These are phyloP conservation scores for Chrysanthemum makinoi DNA, from an alignment of 129 eudicot genomes.

Conservation along the genomic window DNA sequence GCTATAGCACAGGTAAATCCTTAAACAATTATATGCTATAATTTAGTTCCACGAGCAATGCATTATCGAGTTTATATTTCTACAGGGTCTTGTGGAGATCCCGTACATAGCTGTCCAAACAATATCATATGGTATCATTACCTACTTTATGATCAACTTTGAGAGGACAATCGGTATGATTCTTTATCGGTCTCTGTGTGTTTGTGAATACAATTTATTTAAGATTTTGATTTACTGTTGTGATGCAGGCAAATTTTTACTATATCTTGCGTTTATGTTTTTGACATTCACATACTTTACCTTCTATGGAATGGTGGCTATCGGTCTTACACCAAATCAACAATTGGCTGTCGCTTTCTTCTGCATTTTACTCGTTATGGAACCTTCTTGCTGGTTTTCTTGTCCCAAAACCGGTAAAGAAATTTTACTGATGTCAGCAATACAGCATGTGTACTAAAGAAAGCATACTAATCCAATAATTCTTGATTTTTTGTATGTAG, in stretches of 20 bases:
- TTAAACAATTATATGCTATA: background rate
- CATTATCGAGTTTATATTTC: background rate
- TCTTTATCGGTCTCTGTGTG: background rate
- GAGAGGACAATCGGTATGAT: constrained; percentile 61
- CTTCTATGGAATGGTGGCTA: constrained; percentile 86
- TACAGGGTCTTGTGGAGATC: constrained; percentile 87
- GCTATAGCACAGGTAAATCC: constrained; percentile 72
- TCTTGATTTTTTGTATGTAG: constrained; percentile 34
- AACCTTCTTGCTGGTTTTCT: constrained; percentile 90
- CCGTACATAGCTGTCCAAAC: constrained; percentile 76
- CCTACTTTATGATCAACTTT: constrained; percentile 84
- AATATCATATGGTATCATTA: constrained; percentile 57
- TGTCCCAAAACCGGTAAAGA: constrained; percentile 72
- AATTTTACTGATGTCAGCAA: background rate
- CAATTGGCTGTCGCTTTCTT: constrained; percentile 76
- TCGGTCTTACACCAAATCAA: constrained; percentile 82
- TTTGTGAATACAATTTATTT: constrained; percentile 5
- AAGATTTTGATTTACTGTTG: constrained; percentile 8
- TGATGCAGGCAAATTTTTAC: constrained; percentile 60
- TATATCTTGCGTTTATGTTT: constrained; percentile 74
- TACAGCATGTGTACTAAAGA: background rate
- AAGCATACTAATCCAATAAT: too few relatives aligned
- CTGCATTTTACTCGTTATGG: constrained; percentile 89
- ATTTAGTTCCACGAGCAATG: background rate
- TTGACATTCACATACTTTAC: constrained; percentile 87